Conservation (phyloP, 495 filamentous ascomycete genomes). For the Penicillium malachiteum region DNA sequence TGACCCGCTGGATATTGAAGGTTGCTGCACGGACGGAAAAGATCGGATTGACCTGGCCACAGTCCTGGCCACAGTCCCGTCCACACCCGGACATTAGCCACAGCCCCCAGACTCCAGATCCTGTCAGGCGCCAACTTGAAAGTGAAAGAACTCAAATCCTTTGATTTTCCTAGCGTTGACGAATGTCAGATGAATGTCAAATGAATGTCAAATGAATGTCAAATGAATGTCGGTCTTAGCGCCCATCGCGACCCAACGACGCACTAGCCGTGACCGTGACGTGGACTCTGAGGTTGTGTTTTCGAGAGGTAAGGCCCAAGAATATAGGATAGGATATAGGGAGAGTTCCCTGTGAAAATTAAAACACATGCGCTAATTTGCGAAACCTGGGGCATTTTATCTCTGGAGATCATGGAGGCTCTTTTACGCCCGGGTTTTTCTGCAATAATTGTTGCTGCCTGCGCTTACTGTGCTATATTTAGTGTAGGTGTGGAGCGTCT, state of each 20-base stretch:
- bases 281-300: too few species aligned
- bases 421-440: neutral
- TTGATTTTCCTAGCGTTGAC: neutral
- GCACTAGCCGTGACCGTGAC: too few species aligned
- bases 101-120: neutral
- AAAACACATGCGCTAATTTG: neutral
- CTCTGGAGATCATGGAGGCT: neutral
- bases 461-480: neutral
- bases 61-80: neutral
- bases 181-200: too few species aligned
- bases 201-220: too few species aligned
- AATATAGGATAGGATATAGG: too few species aligned
- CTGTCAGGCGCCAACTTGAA: neutral
- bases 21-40: neutral
- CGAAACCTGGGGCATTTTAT: neutral
- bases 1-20: neutral
- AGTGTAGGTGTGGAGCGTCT: neutral
- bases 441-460: constrained; percentile 8
- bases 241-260: too few species aligned
- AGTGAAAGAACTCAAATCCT: too few species aligned
- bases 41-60: neutral
- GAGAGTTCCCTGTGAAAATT: too few species aligned
- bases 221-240: too few species aligned
- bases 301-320: too few species aligned
- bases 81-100: neutral